phyloP scores from a whole-genome alignment of 2,329 filamentous ascomycete genomes.

The Ceratocystis eucalypticola region DNA sequence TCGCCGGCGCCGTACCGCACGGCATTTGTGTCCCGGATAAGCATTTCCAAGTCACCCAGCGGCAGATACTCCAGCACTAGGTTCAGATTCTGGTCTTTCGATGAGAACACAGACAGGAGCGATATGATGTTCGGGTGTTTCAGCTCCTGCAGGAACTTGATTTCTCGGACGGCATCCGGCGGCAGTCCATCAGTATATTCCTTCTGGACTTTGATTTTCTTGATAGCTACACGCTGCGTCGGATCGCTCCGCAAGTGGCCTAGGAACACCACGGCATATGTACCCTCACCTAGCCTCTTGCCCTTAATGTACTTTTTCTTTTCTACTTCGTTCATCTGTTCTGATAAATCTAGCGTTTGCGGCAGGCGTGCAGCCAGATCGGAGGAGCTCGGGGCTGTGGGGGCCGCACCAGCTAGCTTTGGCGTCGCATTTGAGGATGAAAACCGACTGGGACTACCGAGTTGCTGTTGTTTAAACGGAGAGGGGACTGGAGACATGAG shows the following conservation, averaged over 20 bases:
- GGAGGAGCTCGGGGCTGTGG: conserved; percentile 14
- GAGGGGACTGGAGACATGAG: conserved; percentile 17
- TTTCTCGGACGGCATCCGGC: conserved; percentile 88
- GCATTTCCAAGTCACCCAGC: conserved; percentile 84
- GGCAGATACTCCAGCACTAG: conserved; percentile 89
- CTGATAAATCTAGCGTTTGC: conserved; percentile 45
- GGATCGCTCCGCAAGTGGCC: conserved; percentile 66
- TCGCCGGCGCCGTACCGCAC: conserved; percentile 78
- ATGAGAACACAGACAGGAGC: conserved; percentile 82
- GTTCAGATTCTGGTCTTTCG: conserved; percentile 92
- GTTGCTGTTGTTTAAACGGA: conserved; percentile 19
- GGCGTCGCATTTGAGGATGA: conserved; percentile 24
- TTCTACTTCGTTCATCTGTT: conserved; percentile 68
- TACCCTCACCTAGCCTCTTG: conserved; percentile 88
- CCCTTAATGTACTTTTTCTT: conserved; percentile 86
- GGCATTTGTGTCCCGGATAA: conserved; percentile 69
- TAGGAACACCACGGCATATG: conserved; percentile 89
- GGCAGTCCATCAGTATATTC: conserved; percentile 85
- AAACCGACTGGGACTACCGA: conserved; percentile 24
- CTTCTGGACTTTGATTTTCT: conserved; percentile 78
- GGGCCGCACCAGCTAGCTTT: not conserved
- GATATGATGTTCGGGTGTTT: conserved; percentile 92
- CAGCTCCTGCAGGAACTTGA: conserved; percentile 89
- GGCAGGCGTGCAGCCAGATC: conserved; percentile 14
- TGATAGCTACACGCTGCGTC: conserved; percentile 69